Evolutionary conservation across 225 moss, liverwort and hornwort genomes (phyloP).

Genomic region (Physcomitrellopsis africana): DNA sequence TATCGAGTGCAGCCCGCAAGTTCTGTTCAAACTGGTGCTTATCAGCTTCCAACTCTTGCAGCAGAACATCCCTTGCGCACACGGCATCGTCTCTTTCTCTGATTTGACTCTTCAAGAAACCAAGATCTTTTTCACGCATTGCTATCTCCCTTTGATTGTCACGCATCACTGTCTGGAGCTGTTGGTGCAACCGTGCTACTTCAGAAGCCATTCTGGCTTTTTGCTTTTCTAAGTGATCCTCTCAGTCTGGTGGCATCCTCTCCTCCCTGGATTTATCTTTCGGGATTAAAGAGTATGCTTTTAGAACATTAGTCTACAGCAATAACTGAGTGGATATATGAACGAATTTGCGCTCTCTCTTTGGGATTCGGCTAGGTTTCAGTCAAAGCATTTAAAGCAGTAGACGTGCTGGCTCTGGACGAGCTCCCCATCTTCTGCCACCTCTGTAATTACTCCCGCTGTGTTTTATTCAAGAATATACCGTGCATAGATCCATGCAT

Average conservation of each 20-base stretch:
- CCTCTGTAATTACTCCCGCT: slow-evolving; percentile 91
- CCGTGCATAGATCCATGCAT: not conserved
- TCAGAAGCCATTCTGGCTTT: slow-evolving; percentile 40
- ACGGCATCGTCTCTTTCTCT: slow-evolving; percentile 35
- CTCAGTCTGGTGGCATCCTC: slow-evolving; percentile 24
- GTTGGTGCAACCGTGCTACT: slow-evolving; percentile 42
- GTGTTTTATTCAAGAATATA: slow-evolving; percentile 37
- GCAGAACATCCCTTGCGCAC: slow-evolving; percentile 24
- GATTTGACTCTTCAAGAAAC: slow-evolving; percentile 29
- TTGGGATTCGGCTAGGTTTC: slow-evolving; percentile 50
- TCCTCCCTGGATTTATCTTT: slow-evolving; percentile 26
- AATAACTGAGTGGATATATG: not conserved
- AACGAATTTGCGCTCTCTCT: slow-evolving; percentile 25
- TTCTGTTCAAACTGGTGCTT: too few species aligned
- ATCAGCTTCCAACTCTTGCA: slow-evolving; percentile 40
- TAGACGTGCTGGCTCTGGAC: slow-evolving; percentile 47
- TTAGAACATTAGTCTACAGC: slow-evolving; percentile 11
- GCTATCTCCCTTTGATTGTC: slow-evolving; percentile 42
- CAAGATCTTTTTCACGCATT: slow-evolving; percentile 39
- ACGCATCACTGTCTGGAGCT: slow-evolving; percentile 50
- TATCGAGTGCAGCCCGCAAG: slow-evolving; percentile 28
- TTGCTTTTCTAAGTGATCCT: slow-evolving; percentile 40
- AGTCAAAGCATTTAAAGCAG: slow-evolving; percentile 60
- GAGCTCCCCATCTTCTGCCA: slow-evolving; percentile 75
- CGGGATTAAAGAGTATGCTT: slow-evolving; percentile 15